Conservation (phyloP, 2,329 filamentous ascomycete species). For the Pseudocercospora fuligena region DNA sequence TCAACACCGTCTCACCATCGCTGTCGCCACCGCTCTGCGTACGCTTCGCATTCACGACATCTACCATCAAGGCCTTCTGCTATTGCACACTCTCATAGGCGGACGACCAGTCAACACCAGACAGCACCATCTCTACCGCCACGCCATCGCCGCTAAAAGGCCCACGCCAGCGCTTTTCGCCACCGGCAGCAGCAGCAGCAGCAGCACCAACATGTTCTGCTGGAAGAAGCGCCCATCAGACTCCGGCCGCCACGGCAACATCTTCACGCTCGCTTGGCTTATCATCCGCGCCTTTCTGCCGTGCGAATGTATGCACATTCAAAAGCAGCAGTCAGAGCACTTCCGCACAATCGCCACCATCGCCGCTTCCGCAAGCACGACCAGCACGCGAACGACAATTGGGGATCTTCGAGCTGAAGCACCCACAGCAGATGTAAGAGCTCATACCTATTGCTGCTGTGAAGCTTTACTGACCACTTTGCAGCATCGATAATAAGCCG, state of each 20-base stretch:
- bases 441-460: no score
- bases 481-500: no score
- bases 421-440: no score
- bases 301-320: slow-evolving; percentile 1
- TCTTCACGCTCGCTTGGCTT: not conserved
- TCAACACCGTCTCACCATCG: not conserved
- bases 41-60: not conserved
- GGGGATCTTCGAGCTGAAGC: no score
- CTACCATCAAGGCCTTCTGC: not conserved
- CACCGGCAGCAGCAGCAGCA: not conserved
- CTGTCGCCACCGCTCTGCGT: not conserved
- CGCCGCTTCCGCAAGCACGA: no score
- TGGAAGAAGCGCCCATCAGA: not conserved
- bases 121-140: not conserved
- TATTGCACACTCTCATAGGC: not conserved
- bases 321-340: not conserved
- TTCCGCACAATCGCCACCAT: no score
- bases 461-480: no score
- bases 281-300: slow-evolving; percentile 1
- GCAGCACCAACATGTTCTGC: not conserved
- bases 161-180: no score
- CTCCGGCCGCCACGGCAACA: not conserved
- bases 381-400: no score
- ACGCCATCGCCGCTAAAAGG: not conserved
- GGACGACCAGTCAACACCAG: not conserved